Percentiles rank a stretch among this genome's conserved stretches.
phyloP scores from a whole-genome alignment of 257 asterid species.

The Eustoma russellianum region DNA sequence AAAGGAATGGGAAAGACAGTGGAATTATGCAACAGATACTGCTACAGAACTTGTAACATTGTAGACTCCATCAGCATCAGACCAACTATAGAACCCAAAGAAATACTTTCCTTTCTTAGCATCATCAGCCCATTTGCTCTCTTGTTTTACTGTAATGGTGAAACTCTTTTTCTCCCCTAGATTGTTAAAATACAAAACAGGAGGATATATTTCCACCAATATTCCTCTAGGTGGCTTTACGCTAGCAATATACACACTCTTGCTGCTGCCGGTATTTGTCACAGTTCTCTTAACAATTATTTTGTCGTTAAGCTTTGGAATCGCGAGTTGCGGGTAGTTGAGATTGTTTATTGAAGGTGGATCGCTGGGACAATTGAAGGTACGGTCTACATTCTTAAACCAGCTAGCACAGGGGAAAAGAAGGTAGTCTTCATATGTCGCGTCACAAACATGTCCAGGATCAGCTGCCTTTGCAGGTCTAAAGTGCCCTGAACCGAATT shows the following conservation, averaged over 20 bases:
- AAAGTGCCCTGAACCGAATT: conserved; percentile 79
- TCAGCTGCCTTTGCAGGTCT: conserved; percentile 81
- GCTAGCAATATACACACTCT: conserved; percentile 44
- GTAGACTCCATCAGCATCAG: conserved; percentile 25
- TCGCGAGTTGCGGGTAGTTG: conserved; percentile 68
- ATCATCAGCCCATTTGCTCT: conserved; percentile 1
- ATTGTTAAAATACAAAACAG: conserved; percentile 35
- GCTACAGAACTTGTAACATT: conserved; percentile 39
- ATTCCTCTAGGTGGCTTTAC: conserved; percentile 59
- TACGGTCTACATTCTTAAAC: conserved; percentile 17
- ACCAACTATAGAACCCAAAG: conserved; percentile 39
- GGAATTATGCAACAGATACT: conserved; percentile 23
- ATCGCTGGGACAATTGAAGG: conserved; percentile 43
- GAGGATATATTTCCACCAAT: conserved; percentile 48
- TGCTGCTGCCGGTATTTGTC: conserved; percentile 54
- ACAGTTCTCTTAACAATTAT: conserved; percentile 48
- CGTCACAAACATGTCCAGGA: conserved; percentile 79
- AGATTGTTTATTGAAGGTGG: conserved; percentile 32
- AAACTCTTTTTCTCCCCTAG: conserved; percentile 50
- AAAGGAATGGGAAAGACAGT: neutral
- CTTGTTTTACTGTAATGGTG: conserved; percentile 45
- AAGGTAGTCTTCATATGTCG: conserved; percentile 67
- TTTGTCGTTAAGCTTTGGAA: conserved; percentile 41
- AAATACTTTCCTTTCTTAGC: conserved; percentile 13
- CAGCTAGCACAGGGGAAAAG: conserved; percentile 49